Evolutionary conservation across 306 rosid species (phyloP), one percentile per base, ranked within the genome.

Genomic region (Gleditsia sinensis): DNA sequence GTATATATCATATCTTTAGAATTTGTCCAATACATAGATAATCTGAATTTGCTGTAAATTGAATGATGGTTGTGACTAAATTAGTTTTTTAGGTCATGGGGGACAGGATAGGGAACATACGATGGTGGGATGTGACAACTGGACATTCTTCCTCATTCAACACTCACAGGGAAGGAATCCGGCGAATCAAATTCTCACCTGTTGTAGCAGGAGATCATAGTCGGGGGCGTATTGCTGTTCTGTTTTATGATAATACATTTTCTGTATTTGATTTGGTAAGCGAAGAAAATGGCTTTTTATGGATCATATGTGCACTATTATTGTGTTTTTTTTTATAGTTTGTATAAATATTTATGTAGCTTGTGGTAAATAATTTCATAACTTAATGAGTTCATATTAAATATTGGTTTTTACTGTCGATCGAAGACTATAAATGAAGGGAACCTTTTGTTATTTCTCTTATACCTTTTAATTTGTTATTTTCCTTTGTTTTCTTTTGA

Each of bases 91-190:
- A 94, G 99, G 99, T 94, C 70, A 94, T 94, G 99, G 99, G 99
- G 65, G 99, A 94, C 84, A 88, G 95, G 82, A 84, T 86, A 1
- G 99, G 99, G 56, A 88, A 86, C 76, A 90, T 94, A 69, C 84
- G 99, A 74, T 94, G 99, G 99, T 94, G 99, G 99, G 99, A 94
- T 82, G 96, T 94, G 77, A 83, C 83, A 49, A 92, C 93, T 66
- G 99, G 99, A 58, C 84, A 94, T 37, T 94, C 99, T 67, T 94
- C 99, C 67, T 92, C 97, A 61, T 94, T 94, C 88, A 87, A 83
- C 80, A 94, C 99, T 72, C 97, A 90, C 69, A 92, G 88, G 72
- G 99, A 94, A 42, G 99, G 99, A 86, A 92, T 94, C 78, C 88
- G 96, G 49, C 86, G 98, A 27, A 92, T 94, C 78, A 94, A 88